Conservation (phyloP, 2,329 filamentous ascomycete species). For the Alternaria longipes region DNA sequence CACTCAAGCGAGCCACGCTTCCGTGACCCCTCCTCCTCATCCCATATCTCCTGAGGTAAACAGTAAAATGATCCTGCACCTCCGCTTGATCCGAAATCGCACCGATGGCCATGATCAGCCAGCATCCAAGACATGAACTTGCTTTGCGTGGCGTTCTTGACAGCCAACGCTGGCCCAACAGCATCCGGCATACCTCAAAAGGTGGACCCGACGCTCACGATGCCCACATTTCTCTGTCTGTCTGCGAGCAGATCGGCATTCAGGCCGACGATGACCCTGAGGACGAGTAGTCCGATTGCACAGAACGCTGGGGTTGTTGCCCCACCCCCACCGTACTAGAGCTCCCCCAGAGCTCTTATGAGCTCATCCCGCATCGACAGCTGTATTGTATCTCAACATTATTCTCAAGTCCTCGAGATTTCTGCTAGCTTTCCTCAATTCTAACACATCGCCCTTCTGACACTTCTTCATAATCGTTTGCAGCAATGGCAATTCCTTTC, state of each 20-base stretch:
- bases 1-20: slow-evolving; percentile 13
- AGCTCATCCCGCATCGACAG: slow-evolving; percentile 48
- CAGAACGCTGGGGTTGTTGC: slow-evolving; percentile 32
- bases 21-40: neutral
- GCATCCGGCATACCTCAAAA: slow-evolving; percentile 37
- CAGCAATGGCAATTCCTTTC: slow-evolving; percentile 40
- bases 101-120: slow-evolving; percentile 9
- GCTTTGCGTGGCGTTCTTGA: slow-evolving; percentile 34
- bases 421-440: slow-evolving; percentile 5
- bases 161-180: slow-evolving; percentile 26
- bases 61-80: slow-evolving; percentile 5
- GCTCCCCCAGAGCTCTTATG: slow-evolving; percentile 42
- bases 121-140: slow-evolving; percentile 18
- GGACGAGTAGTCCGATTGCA: slow-evolving; percentile 28
- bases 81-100: slow-evolving; percentile 18
- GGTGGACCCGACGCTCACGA: slow-evolving; percentile 44
- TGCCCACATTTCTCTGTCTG: slow-evolving; percentile 39
- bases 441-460: slow-evolving; percentile 1
- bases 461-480: slow-evolving; percentile 13
- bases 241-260: slow-evolving; percentile 33
- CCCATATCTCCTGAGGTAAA: slow-evolving; percentile 5
- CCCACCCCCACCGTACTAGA: slow-evolving; percentile 47
- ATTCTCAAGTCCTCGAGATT: slow-evolving; percentile 15
- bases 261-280: slow-evolving; percentile 23
- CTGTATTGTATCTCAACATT: slow-evolving; percentile 46